These are phyloP conservation scores for Urostyla sp. DNA, from an alignment of 73 alveolate species.

Conservation along the genomic window DNA sequence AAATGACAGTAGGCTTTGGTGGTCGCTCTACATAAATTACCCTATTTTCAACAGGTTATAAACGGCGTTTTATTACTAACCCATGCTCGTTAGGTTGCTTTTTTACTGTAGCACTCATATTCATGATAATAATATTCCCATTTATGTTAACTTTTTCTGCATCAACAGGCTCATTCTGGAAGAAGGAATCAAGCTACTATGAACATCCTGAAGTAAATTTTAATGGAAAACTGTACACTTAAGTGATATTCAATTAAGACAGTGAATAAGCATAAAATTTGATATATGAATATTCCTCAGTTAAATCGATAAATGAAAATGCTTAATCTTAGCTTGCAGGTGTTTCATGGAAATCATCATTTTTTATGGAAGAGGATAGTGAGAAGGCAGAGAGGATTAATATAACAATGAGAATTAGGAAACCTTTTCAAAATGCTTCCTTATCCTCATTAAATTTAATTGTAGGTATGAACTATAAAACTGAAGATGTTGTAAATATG, in stretches of 20 bases:
- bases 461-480: conserved; percentile 27
- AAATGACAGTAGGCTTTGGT: no score
- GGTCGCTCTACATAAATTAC: no score
- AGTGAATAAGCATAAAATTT: background rate
- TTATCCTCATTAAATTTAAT: background rate
- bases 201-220: conserved; percentile 22
- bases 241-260: conserved; percentile 2
- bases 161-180: conserved; percentile 11
- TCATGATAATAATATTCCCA: conserved; percentile 14
- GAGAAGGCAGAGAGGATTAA: conserved; percentile 30
- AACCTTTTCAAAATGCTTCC: background rate
- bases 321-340: background rate
- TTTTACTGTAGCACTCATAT: no score
- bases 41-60: no score
- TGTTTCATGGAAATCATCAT: background rate
- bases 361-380: background rate
- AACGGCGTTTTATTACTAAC: no score
- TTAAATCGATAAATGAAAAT: background rate
- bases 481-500: conserved; percentile 9
- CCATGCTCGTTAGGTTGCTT: no score
- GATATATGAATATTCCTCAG: conserved; percentile 10
- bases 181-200: conserved; percentile 12
- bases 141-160: conserved; percentile 18
- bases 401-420: conserved; percentile 21
- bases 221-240: background rate